Base-by-base conservation (phyloP, 805 yeast species). In the Kluyveromyces dobzhanskii region DNA sequence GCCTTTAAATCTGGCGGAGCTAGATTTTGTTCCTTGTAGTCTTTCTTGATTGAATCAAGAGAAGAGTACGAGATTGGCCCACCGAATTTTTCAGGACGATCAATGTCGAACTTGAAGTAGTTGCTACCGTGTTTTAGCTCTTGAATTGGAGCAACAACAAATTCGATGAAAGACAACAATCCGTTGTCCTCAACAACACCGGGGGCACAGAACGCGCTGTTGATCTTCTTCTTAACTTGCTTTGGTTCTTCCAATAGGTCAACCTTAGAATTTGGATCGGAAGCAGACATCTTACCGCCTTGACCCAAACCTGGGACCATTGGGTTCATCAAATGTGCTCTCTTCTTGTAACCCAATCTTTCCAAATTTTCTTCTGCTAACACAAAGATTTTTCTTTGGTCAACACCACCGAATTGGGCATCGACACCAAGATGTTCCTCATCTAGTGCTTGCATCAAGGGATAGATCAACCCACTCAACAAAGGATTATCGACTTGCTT, bases 211-310 rank as follows among this genome's bases (percentile, higher is more conserved):
- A 74, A 90, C 2, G 99, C 98, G 54, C 84, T 75, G 51, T 78
- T 76, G 52, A 92, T 78, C 74, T 92, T 92, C 79, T 90, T 90
- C 66, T 78, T 82, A 41, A 92, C 92, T 24, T 67, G 64, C 57
- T 83, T 83, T 50, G 96, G 94, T 35, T 82, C 90, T 62, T 92
- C 99, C 44, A 88, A 66, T 27, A 92, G 62, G 57, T 92, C 98
- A 47, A 92, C 87, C 67, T 92, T 92, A 41, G 97, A 88, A 71
- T 87, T 92, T 53, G 98, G 97, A 67, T 92, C 98, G 26, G 96
- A 85, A 2, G 98, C 96, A 53, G 96, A 85, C 99, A 92, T 92
- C 62, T 92, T 92, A 55, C 94, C 98, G 53, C 97, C 97, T 66
- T 88, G 96, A 24, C 82, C 78, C 53, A 92, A 75, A 39, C 98